Base-by-base conservation (phyloP, 2,329 filamentous ascomycete species). In the Sporothrix protearum region DNA sequence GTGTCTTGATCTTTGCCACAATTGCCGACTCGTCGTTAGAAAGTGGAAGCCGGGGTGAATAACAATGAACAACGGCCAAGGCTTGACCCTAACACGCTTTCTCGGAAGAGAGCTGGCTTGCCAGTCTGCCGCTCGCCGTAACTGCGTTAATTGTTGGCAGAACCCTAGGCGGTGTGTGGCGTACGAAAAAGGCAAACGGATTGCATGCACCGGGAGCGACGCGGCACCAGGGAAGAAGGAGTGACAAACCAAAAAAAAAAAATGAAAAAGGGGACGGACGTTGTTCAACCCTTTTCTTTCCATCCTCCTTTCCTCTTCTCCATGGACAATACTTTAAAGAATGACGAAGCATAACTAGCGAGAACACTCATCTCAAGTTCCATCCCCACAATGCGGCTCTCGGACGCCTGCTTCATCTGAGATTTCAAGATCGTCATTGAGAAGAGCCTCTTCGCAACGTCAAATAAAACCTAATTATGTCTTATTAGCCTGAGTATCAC, bases 331-430 rank as follows among this genome's bases (percentile, higher is more conserved):
- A 51, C 33, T 49, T 8, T 36, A 51, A 67, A 49, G 45, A 47
- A 25, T 67, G 25, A 67, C 42, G 51, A 67, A 51, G 63, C 63
- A 33, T 33, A 42, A 49, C 16, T 25, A 64, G 10, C 9, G 10
- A 64, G 42, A 19, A 42, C 28, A 12, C 22, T 16, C 25, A 49
- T 25, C 3, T 25, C 42, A 14, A 14, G 16, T 19, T 51, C 14
- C 67, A 53, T 59, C 22, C 51, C 67, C 22, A 28, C 51, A 59
- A 69, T 69, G 51, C 67, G 67, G 67, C 67, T 69, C 67, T 69
- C 36, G 67, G 67, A 59, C 19, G 57, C 30, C 30, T 69, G 67
- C 59, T 59, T 69, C 67, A 69, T 30, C 22, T 45, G 9, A n/a
- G n/a, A n/a, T 45, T 28, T 16, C 28, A 10, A 42, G 36, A 64